phyloP scores from a whole-genome alignment of 139 green algal species.

The Chlorella sorokiniana region DNA sequence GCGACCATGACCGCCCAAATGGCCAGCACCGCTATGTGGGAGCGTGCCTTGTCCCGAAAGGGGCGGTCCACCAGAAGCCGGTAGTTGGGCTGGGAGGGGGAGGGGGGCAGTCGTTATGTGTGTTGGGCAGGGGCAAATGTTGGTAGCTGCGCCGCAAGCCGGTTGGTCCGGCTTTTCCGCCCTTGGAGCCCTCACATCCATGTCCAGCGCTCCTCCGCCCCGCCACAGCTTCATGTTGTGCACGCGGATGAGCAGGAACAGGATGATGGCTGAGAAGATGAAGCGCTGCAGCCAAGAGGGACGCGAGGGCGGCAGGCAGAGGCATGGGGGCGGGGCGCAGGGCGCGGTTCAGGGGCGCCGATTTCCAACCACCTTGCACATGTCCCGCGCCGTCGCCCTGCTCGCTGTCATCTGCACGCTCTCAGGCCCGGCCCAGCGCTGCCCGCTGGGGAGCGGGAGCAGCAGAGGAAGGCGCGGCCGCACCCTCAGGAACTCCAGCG shows the following conservation, averaged over 20 bases:
- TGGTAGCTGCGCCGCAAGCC: too few relatives aligned
- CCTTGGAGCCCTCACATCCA: neutral
- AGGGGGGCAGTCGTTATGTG: too few relatives aligned
- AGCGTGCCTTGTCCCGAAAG: neutral
- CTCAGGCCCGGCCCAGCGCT: too few relatives aligned
- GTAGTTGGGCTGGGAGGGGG: constrained; percentile 1
- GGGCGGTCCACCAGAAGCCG: constrained; percentile 5
- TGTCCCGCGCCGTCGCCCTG: too few relatives aligned
- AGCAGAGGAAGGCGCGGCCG: neutral
- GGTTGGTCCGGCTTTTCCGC: too few relatives aligned
- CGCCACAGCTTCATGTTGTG: constrained; percentile 9
- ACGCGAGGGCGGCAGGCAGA: neutral
- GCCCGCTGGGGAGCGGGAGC: too few relatives aligned
- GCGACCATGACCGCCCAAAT: neutral
- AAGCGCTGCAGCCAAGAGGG: neutral
- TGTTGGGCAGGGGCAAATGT: too few relatives aligned
- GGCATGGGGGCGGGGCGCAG: neutral
- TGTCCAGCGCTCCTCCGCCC: neutral
- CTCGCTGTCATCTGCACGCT: too few relatives aligned
- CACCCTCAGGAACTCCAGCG: constrained; percentile 12
- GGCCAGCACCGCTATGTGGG: neutral
- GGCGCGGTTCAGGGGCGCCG: too few relatives aligned
- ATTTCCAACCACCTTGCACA: too few relatives aligned
- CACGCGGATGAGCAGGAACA: constrained; percentile 3
- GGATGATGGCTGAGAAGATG: neutral